Conservation (phyloP, 1,284 basidiomycete species). For the Laetiporus sulphureus region DNA sequence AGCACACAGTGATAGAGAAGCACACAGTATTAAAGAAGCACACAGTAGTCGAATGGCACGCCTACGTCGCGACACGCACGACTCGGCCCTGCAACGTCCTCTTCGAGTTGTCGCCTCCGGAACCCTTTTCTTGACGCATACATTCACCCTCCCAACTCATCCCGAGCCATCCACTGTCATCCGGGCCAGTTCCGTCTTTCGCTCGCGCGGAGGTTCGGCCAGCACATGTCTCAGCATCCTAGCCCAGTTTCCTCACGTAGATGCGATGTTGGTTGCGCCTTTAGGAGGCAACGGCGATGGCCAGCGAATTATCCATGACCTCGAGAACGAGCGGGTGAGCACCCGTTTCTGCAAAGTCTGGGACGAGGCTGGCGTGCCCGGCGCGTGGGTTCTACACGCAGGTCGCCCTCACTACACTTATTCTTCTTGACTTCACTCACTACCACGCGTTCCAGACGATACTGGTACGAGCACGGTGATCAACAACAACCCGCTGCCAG, state of each 20-base stretch:
- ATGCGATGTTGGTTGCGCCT: slow-evolving; percentile 66
- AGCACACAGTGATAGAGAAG: no score
- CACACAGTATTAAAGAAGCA: no score
- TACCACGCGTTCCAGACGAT: slow-evolving; percentile 35
- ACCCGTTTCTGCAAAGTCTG: slow-evolving; percentile 70
- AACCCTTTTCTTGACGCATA: slow-evolving; percentile 71
- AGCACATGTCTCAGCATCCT: slow-evolving; percentile 63
- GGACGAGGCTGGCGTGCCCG: slow-evolving; percentile 63
- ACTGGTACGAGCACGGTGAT: slow-evolving; percentile 59
- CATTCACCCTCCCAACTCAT: slow-evolving; percentile 51
- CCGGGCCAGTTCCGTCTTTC: slow-evolving; percentile 64
- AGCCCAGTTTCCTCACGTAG: slow-evolving; percentile 61
- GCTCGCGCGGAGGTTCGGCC: slow-evolving; percentile 63
- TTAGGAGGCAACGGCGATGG: slow-evolving; percentile 69
- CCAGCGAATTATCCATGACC: slow-evolving; percentile 48
- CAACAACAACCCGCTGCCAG: slow-evolving; percentile 79
- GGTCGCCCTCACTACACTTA: slow-evolving; percentile 31
- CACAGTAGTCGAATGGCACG: slow-evolving; percentile 20
- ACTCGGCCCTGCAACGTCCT: slow-evolving; percentile 24
- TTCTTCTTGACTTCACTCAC: background rate
- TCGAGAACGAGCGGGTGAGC: slow-evolving; percentile 60
- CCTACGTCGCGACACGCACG: slow-evolving; percentile 25
- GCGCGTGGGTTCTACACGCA: slow-evolving; percentile 74
- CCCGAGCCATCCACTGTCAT: slow-evolving; percentile 51
- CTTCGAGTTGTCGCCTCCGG: slow-evolving; percentile 71